These are phyloP conservation scores for Daedaleopsis nitida DNA, from an alignment of 768 basidiomycete species.

Conservation along the genomic window DNA sequence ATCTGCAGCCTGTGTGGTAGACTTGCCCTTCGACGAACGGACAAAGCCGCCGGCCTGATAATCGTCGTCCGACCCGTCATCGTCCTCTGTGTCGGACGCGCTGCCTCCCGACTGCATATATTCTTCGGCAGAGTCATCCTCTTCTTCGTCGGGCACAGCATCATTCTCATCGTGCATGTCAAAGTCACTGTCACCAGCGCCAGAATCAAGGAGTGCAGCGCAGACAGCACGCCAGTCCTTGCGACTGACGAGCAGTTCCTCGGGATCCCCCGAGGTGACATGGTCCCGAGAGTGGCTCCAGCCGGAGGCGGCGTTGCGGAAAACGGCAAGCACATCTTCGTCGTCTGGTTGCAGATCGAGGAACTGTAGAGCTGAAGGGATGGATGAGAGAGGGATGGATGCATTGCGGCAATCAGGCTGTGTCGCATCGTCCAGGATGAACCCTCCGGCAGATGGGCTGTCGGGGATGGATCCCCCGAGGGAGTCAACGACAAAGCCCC, in stretches of 20 bases:
- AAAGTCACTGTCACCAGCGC: conserved; percentile 31
- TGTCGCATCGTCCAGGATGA: no score
- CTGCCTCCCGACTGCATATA: conserved; percentile 24
- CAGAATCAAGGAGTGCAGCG: conserved; percentile 58
- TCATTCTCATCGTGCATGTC: conserved; percentile 28
- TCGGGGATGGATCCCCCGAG: no score
- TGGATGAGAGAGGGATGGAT: conserved; percentile 48
- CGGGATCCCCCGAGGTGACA: conserved; percentile 17
- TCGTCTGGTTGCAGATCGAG: conserved; percentile 67
- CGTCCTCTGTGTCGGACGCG: conserved; percentile 32
- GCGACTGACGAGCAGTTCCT: conserved; percentile 47
- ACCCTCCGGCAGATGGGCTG: background rate
- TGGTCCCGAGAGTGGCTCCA: conserved; percentile 45
- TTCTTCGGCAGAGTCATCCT: conserved; percentile 34
- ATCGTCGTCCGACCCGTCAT: conserved; percentile 36
- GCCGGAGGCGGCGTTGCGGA: conserved; percentile 74
- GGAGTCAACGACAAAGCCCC: conserved; percentile 10
- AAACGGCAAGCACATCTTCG: conserved; percentile 68
- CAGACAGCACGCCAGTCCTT: conserved; percentile 85
- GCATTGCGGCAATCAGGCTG: no score
- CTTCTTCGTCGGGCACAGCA: conserved; percentile 24
- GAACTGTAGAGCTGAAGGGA: conserved; percentile 62
- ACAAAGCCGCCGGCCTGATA: conserved; percentile 29
- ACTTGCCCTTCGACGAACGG: conserved; percentile 4
- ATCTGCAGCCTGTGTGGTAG: conserved; percentile 4